Base-by-base conservation (phyloP, 2,329 filamentous ascomycete species). In the Colletotrichum echinochloae region DNA sequence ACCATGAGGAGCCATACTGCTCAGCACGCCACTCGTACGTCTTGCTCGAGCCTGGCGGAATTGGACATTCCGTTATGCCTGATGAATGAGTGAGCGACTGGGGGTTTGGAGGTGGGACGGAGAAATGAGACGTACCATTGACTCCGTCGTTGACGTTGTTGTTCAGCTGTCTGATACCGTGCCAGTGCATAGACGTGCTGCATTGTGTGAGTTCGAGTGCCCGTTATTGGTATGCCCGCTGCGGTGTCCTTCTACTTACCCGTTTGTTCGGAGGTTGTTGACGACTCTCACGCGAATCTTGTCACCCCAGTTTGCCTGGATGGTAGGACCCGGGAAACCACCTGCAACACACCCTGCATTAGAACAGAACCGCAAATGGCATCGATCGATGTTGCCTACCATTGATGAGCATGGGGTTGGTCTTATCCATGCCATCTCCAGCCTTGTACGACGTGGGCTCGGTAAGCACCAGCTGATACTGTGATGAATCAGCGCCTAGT, bases 281-380 rank as follows among this genome's bases (percentile, higher is more conserved):
- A 88, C 85, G 66, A 93, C 87, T 30, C 88, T 88, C 60, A 93
- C 86, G 57, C 90, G 79, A 41, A 87, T 79, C 8, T 72, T 78
- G 71, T 88, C 86, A 37, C 86, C 86, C 84, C 85, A 87, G 66
- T 87, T 78, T 18, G 83, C 86, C 18, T 81, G 78, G 41, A 91
- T 86, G 6, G 81, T 82, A 1, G 89, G 89, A 1, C 88, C 89
- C 23, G 74, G 74, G 35, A 74, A 75, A 28, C 69, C 57, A 11
- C 73, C 73, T 74, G 9, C 7, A 20, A 4, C 6, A 26, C 18
- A 23, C 6, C 11, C 0, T 35, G 46, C 11, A n/a, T 62, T 16
- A 70, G 59, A 9, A 41, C 28, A 2, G 5, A 44, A 16, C 1
- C 2, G 0, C 3, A 20, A 18, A n/a, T 4, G 20, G 6, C 16